Percentiles rank a stretch among this genome's conserved stretches.
Conservation (phyloP, 192 early-diverging fungal species). For the Ambispora gerdemannii region DNA sequence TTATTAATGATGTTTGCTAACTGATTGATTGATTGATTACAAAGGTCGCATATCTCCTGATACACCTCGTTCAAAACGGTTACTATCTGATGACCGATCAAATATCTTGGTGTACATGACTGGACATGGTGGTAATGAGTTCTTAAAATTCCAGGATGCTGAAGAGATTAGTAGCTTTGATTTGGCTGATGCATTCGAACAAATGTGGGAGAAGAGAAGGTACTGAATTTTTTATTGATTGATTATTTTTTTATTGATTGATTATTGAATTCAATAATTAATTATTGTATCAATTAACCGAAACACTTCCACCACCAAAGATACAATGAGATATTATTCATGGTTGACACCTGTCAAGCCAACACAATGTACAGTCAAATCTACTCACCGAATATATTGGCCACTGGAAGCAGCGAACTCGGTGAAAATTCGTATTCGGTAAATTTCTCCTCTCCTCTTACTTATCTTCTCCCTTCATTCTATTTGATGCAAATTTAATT, state of each 20-base stretch:
- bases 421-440: constrained; percentile 93
- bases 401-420: constrained; percentile 80
- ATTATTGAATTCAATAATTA: not conserved
- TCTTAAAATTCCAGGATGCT: constrained; percentile 97
- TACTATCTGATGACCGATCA: constrained; percentile 93
- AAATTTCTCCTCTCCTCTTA: constrained; percentile 6
- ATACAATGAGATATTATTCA: constrained; percentile 98
- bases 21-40: not conserved
- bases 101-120: constrained; percentile 99
- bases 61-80: constrained; percentile 90
- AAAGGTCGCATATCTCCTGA: constrained; percentile 78
- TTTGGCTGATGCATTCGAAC: constrained; percentile 93
- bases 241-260: not conserved
- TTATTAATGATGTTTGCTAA: too few relatives aligned
- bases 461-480: not conserved
- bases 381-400: constrained; percentile 89
- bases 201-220: constrained; percentile 96
- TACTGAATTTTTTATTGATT: constrained; percentile 27
- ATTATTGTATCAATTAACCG: not conserved
- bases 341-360: constrained; percentile 99
- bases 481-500: not conserved
- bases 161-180: constrained; percentile 97
- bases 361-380: constrained; percentile 95
- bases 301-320: constrained; percentile 4
- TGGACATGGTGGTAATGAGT: constrained; percentile 97